Evolutionary conservation across 2,329 filamentous ascomycete genomes (phyloP), one percentile per base, ranked within the genome.

Genomic region (Lachnellula subtilissima): DNA sequence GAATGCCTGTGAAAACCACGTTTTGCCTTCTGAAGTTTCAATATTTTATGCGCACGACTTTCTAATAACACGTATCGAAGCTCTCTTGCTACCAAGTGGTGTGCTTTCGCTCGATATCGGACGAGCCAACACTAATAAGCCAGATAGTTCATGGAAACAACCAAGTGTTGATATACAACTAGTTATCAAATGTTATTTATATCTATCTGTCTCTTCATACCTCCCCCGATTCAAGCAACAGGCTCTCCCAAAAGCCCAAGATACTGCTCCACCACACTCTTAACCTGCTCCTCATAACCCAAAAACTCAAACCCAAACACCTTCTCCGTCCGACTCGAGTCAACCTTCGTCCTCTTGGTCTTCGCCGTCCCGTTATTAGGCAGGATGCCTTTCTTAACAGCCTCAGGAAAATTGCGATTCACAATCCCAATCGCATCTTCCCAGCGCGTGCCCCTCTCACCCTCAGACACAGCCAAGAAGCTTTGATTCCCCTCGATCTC

Each of bases 341-440:
- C 68, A 8, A 64, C 60, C 53, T 68, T 68, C 0, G 54, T 64
- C 14, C 56, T 54, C 53, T 59, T 61, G 0, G 60, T 65, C n/a
- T 39, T 5, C 9, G 56, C 52, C 2, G 32, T 42, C 7, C 58
- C 60, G 54, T 61, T 61, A 25, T 61, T 60, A 2, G 56, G 57
- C 25, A 72, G 60, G 6, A 67, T 62, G 19, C 62, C 61, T 66
- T 66, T 58, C 55, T 63, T 59, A 51, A 69, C 60, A 43, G 67
- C 65, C 61, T 63, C 48, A 58, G 66, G 56, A 62, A 69, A 76
- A 28, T 61, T 61, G 19, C 64, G 56, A 47, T 68, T 65, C 4
- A 71, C 72, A 49, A 76, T 72, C 17, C 69, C 68, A 46, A 71
- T 70, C 0, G 70, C 67, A 23, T 74, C 72, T 46, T 73, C 71